Evolutionary conservation across 2,329 filamentous ascomycete species (phyloP), one percentile per base, ranked within the genome.

Genomic region (Aureobasidium leucospermi): DNA sequence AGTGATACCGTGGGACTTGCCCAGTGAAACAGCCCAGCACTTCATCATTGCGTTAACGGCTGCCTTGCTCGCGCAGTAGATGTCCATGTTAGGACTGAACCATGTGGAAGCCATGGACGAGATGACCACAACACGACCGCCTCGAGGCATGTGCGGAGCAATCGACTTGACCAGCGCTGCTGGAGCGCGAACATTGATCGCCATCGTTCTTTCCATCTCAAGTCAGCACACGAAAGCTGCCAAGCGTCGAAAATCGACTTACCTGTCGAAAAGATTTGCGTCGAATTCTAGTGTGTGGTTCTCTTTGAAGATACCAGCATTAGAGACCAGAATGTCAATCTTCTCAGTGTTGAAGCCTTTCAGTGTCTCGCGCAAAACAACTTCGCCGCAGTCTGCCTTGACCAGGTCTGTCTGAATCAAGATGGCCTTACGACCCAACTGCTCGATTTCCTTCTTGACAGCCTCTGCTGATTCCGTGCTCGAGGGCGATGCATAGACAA

Each of bases 241-340:
- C 6, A 23, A 45, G 13, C 15, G 28, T 29, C 13, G 23, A 6
- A 3, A 9, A 3, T 3, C 6, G 2, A 36, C 52, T 57, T 8
- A 57, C 52, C 39, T 57, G 15, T 59, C 57, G 13, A 59, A 59
- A 2, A 49, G 6, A 9, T 42, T 46, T 6, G 36, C 15, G 4
- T 48, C 45, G 11, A 59, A 59, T 1, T 49, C 57, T 11, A 59
- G 29, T 1, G 57, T 49, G 38, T 59, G 45, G 9, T 43, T 53
- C 10, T 49, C 46, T 10, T 46, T 32, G 38, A 31, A 51, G 11
- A 61, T 36, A 16, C 78, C 84, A 0, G 84, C 82, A 62, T 82
- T 85, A 2, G 79, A 74, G 47, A 86, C 73, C 3, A 86, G 63
- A 39, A 85, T 77, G 71, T 87, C 84, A 63, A 87, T 79, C 61